Conservation (phyloP, 768 basidiomycete genomes). For the Suillus americanus region DNA sequence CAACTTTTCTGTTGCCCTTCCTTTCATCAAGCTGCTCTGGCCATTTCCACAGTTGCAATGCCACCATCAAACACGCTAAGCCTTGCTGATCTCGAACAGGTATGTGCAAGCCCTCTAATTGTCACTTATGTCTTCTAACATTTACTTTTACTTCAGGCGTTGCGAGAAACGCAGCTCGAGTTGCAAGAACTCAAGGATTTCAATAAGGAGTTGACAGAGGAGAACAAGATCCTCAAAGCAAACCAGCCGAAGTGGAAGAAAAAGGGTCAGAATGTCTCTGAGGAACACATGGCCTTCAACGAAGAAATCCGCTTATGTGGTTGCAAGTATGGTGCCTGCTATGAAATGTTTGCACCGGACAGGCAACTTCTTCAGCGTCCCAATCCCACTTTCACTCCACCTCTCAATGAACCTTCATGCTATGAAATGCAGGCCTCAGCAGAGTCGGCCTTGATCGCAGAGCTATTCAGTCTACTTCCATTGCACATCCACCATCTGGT, state of each 20-base stretch:
- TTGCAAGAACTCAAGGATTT: neutral
- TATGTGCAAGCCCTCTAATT: neutral
- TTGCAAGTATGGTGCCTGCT: constrained; percentile 1
- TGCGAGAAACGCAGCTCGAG: neutral
- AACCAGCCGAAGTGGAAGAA: constrained; percentile 5
- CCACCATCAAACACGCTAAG: neutral
- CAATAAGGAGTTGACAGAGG: constrained; percentile 9
- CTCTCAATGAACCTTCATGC: neutral
- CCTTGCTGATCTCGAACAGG: neutral
- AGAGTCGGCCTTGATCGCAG: neutral
- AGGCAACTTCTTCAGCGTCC: neutral
- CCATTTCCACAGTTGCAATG: neutral
- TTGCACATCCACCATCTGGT: too few relatives aligned
- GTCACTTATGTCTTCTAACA: neutral
- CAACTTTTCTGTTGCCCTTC: neutral
- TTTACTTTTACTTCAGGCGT: neutral
- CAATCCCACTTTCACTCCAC: neutral
- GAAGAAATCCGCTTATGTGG: neutral
- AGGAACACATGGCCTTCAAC: neutral
- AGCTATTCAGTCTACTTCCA: neutral
- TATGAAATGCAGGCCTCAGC: neutral
- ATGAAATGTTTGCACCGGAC: neutral
- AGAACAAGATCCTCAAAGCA: constrained; percentile 1
- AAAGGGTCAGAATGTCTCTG: neutral
- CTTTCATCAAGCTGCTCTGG: neutral